These are phyloP conservation scores for Linnemannia zychae DNA, from an alignment of 192 early-diverging fungal genomes.

Conservation along the genomic window DNA sequence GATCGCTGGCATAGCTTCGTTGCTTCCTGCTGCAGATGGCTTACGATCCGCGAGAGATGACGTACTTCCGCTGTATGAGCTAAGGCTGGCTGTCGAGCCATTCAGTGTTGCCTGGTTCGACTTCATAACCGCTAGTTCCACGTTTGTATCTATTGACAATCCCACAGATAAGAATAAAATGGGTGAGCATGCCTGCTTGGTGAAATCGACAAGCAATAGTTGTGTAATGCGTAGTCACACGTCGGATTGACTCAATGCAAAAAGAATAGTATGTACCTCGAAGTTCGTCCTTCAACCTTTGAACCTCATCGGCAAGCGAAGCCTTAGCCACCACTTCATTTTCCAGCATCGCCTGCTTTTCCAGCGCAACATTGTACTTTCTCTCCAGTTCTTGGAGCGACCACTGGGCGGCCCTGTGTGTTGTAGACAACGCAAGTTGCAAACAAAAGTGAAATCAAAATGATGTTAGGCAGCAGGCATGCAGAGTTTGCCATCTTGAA, in stretches of 20 bases:
- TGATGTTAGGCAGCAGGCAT: not conserved
- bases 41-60: conserved; percentile 36
- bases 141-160: conserved; percentile 59
- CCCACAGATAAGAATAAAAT: not conserved
- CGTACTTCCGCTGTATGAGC: conserved; percentile 33
- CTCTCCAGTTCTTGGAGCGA: conserved; percentile 78
- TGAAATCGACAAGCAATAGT: not conserved
- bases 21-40: conserved; percentile 25
- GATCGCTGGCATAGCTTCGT: conserved; percentile 56
- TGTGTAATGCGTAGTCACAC: no score
- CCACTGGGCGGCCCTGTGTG: conserved; percentile 73
- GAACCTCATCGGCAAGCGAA: conserved; percentile 77
- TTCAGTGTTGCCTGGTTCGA: conserved; percentile 54
- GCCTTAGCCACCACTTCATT: conserved; percentile 78
- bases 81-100: conserved; percentile 34
- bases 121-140: conserved; percentile 67
- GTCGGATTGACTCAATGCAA: not conserved
- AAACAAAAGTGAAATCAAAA: not conserved
- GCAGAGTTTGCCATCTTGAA: not conserved
- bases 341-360: conserved; percentile 75
- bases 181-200: not conserved
- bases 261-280: conserved; percentile 52
- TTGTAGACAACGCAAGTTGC: not conserved
- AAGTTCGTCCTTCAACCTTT: conserved; percentile 84
- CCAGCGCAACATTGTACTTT: conserved; percentile 79